Conservation (phyloP, 352 stramenopile species). For the Globisporangium emineosum region DNA sequence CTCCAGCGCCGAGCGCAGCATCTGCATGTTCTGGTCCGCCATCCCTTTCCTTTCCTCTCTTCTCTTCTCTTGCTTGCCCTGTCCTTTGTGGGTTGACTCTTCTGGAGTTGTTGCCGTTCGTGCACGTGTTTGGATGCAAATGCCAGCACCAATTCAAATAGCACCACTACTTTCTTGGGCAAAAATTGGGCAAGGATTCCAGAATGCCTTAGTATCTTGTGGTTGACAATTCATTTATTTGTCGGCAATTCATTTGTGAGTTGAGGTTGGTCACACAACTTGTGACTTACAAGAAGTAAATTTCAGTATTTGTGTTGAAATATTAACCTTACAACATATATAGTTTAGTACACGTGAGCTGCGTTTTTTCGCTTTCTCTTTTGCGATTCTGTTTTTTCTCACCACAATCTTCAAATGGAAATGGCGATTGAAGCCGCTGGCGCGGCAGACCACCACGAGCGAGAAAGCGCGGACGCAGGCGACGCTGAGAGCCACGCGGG, state of each 20-base stretch:
- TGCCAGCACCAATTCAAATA: not conserved
- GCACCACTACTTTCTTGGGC: not conserved
- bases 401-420: slow-evolving; percentile 5
- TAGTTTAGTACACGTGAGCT: no score
- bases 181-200: not conserved
- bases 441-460: not conserved
- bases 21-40: slow-evolving; percentile 60
- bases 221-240: no score
- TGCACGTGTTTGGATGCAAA: not conserved
- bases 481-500: not conserved
- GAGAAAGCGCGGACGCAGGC: not conserved
- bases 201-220: not conserved
- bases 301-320: no score
- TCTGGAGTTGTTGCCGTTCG: not conserved
- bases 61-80: not conserved
- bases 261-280: no score
- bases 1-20: slow-evolving; percentile 72
- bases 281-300: no score
- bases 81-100: not conserved
- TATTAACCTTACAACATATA: no score
- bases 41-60: slow-evolving; percentile 24
- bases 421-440: slow-evolving; percentile 1
- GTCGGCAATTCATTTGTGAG: no score
- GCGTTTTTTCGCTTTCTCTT: not conserved
- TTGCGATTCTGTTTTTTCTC: slow-evolving; percentile 2